Conservation (phyloP, 2,329 filamentous ascomycete genomes). For the Hypomyces perniciosus region DNA sequence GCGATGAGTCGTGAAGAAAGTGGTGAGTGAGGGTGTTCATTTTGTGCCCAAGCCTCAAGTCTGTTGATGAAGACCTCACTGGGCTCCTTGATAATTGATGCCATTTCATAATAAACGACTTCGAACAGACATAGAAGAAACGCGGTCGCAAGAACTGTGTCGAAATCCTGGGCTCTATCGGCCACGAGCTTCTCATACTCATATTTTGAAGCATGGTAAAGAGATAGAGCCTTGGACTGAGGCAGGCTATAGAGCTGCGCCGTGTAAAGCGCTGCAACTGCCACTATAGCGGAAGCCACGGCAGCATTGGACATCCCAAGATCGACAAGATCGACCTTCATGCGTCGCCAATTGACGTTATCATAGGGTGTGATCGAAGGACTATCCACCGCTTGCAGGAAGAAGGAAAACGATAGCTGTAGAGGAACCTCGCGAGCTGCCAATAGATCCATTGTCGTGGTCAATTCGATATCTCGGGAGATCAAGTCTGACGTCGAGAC, state of each 20-base stretch:
- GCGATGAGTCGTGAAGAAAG: conserved; percentile 8
- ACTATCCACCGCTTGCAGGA: conserved; percentile 17
- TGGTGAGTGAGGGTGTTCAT: neutral
- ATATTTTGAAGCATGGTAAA: conserved; percentile 7
- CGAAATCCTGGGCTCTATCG: conserved; percentile 6
- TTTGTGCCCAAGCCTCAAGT: conserved; percentile 4
- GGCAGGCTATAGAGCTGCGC: conserved; percentile 13
- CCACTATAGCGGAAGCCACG: conserved; percentile 10
- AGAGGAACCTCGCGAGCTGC: conserved; percentile 6
- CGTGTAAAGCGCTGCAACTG: conserved; percentile 13
- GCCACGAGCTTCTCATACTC: neutral
- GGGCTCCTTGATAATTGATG: conserved; percentile 6
- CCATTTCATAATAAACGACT: conserved; percentile 8
- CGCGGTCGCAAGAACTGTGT: neutral
- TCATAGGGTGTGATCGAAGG: conserved; percentile 16
- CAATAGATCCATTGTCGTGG: conserved; percentile 17
- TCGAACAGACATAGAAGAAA: conserved; percentile 17
- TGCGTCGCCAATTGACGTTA: conserved; percentile 14
- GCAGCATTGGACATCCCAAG: conserved; percentile 2
- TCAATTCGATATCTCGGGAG: conserved; percentile 19
- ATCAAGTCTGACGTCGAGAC: conserved; percentile 13
- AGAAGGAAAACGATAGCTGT: conserved; percentile 12
- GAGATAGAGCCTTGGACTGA: conserved; percentile 5
- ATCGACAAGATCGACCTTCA: conserved; percentile 11
- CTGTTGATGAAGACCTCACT: conserved; percentile 5